Evolutionary conservation across 305 asterid genomes (phyloP).

Genomic region (Rubia balearica): DNA sequence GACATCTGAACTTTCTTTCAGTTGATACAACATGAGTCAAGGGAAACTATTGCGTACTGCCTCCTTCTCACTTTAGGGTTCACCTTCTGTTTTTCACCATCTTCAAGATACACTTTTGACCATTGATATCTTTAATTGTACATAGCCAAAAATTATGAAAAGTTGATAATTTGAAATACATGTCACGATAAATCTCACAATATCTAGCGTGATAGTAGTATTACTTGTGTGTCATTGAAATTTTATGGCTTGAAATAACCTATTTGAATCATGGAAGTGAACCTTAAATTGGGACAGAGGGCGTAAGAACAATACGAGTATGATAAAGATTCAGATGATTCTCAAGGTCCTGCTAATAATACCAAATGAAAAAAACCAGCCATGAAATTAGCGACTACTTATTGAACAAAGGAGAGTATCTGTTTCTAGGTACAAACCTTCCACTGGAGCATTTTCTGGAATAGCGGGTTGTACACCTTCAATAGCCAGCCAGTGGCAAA

Average conservation of each 20-base stretch:
- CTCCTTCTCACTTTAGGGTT: neutral
- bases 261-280: neutral
- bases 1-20: too few species aligned
- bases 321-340: neutral
- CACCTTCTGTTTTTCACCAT: neutral
- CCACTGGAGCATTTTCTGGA: conserved; percentile 94
- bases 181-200: neutral
- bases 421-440: conserved; percentile 40
- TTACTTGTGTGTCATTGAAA: neutral
- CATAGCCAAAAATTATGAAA: neutral
- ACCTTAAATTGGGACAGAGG: neutral
- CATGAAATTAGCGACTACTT: neutral
- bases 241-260: neutral
- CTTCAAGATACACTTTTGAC: neutral
- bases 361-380: neutral
- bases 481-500: conserved; percentile 85
- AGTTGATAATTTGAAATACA: neutral
- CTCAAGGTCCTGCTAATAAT: neutral
- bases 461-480: conserved; percentile 97
- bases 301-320: neutral
- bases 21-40: neutral
- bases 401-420: neutral
- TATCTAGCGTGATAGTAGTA: neutral
- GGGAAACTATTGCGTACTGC: neutral
- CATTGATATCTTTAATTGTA: too few species aligned